Base-by-base conservation (phyloP, 305 asterid genomes). In the Euphrasia arctica region DNA sequence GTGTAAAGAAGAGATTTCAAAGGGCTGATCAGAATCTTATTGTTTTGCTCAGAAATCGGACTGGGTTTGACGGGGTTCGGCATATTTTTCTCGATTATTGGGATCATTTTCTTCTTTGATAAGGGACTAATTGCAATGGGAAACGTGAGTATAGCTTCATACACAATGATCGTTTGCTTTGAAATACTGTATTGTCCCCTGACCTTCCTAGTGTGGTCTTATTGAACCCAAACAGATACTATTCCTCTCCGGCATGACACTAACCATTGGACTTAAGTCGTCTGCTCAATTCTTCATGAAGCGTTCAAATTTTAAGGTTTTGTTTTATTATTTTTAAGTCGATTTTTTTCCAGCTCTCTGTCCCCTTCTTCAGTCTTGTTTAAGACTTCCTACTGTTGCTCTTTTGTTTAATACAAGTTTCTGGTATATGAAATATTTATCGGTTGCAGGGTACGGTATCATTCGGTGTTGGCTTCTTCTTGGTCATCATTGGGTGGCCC, bases 91-190 rank as follows among this genome's bases (percentile, higher is more conserved):
- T 90, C 97, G 13, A 79, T 93, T 79, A 71, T 93, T 71, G 98
- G 98, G 67, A 74, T 93, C 71, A 75, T 85, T 73, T 90, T 87
- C 88, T 88, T 93, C 85, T 93, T 93, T 5, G 98, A 90, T 67
- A 93, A 93, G 80, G 98, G 98, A 18, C 82, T 93, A 50, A 83
- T 93, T 70, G 97, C 97, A 45, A 90, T 93, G 94, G 98, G 96
- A 77, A 93, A 93, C 70, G 98, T 93, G 82, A 86, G 98, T 72
- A 22, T 51, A 52, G 4, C 67, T 28, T 43, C 58, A 12, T 63
- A 45, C 10, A 4, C 27, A 56, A 69, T 43, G 59, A 51, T 60
- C 12, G 5, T 2, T 69, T 48, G 48, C 14, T 71, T 43, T 50
- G 9, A 39, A 34, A 6, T 57, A 63, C 69, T 62, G 28, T 39